Conservation (phyloP, 345 rosid species). For the Bruguiera parviflora region DNA sequence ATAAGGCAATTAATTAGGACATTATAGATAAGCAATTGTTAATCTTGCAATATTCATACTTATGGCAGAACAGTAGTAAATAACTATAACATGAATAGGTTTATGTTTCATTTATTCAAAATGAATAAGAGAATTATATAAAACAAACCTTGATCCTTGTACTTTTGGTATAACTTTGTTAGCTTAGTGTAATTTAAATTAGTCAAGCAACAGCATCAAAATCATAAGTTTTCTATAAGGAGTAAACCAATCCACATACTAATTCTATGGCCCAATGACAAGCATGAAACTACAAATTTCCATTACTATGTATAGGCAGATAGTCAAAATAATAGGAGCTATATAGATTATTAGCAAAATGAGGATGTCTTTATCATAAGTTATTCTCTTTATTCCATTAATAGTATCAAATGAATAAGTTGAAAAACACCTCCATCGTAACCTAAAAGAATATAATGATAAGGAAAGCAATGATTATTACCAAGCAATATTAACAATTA, state of each 20-base stretch:
- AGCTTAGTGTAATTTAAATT: constrained; percentile 89
- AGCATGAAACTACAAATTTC: background rate
- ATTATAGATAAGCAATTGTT: no score
- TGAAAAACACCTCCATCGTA: background rate
- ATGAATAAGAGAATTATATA: background rate
- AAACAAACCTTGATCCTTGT: constrained; percentile 69
- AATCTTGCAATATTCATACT: no score
- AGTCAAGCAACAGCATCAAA: constrained; percentile 72
- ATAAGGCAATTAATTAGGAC: no score
- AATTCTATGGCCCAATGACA: background rate
- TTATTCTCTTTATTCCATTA: no score
- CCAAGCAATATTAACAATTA: constrained; percentile 97
- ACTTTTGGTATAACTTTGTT: constrained; percentile 63
- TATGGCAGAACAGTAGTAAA: no score
- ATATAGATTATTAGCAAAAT: no score
- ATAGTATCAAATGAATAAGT: background rate
- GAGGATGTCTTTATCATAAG: no score
- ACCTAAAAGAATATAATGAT: background rate
- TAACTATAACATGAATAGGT: no score
- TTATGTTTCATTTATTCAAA: no score
- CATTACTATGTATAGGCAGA: background rate
- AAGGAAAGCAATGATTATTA: constrained; percentile 15
- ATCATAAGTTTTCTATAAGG: constrained; percentile 1
- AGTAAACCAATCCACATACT: background rate
- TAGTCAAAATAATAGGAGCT: background rate